phyloP scores from a whole-genome alignment of 2,329 filamentous ascomycete species.

The Xylaria sp. region DNA sequence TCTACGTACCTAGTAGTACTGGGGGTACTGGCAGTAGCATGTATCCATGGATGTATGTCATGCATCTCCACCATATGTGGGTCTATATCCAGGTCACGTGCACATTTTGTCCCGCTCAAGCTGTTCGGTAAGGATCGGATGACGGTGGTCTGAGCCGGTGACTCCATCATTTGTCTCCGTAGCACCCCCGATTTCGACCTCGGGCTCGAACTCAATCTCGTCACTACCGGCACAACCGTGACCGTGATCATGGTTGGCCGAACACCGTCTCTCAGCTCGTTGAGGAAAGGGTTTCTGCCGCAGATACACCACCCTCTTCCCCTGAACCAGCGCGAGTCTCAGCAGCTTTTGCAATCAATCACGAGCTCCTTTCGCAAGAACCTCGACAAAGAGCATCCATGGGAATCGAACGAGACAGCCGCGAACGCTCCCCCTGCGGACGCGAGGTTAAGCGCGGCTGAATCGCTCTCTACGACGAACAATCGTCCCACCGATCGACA shows the following conservation, averaged over 20 bases:
- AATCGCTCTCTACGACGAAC: conserved; percentile 30
- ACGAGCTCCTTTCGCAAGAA: conserved; percentile 68
- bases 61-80: neutral
- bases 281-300: conserved; percentile 56
- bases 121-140: neutral
- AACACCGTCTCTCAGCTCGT: conserved; percentile 53
- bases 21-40: no score
- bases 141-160: neutral
- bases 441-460: conserved; percentile 9
- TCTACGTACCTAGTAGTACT: no score
- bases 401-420: conserved; percentile 48
- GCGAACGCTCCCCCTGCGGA: conserved; percentile 11
- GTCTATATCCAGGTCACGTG: neutral
- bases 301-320: conserved; percentile 64
- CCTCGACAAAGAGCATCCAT: conserved; percentile 68
- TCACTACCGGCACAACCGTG: conserved; percentile 1
- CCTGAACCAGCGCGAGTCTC: conserved; percentile 62
- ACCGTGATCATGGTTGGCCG: conserved; percentile 44
- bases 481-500: conserved; percentile 61
- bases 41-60: neutral
- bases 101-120: neutral
- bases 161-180: neutral
- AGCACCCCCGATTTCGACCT: neutral
- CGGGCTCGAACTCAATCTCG: conserved; percentile 11
- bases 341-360: conserved; percentile 66